These are phyloP conservation scores for Rickenella mellea DNA, from an alignment of 768 basidiomycete genomes.

Conservation along the genomic window DNA sequence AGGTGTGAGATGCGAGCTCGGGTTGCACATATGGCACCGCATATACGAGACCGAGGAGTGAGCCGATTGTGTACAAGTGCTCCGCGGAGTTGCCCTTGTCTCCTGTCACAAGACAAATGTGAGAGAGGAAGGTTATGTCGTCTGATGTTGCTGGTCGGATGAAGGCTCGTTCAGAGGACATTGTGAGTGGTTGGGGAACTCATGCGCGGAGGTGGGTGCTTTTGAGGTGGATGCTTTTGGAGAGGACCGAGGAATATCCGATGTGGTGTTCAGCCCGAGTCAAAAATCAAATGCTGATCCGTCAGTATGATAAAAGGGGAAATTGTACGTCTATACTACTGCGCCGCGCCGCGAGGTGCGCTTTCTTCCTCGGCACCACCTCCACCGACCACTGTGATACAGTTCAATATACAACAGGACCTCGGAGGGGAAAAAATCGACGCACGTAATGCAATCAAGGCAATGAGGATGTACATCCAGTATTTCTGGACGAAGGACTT, in stretches of 20 bases:
- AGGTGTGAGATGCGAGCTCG: conserved; percentile 48
- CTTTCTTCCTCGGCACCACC: conserved; percentile 1
- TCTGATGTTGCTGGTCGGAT: conserved; percentile 48
- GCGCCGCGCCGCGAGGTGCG: conserved; percentile 2
- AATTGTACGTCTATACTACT: too few relatives aligned
- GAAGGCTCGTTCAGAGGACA: conserved; percentile 16
- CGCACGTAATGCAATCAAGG: conserved; percentile 51
- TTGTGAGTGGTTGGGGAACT: neutral
- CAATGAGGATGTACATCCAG: conserved; percentile 72
- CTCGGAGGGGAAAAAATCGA: too few relatives aligned
- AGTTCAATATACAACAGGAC: too few relatives aligned
- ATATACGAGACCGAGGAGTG: conserved; percentile 64
- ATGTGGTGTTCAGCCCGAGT: too few relatives aligned
- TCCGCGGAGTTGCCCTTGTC: conserved; percentile 63
- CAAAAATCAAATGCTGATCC: too few relatives aligned
- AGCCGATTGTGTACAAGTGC: conserved; percentile 45
- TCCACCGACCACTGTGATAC: neutral
- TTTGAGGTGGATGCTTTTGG: too few relatives aligned
- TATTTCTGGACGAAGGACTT: conserved; percentile 83
- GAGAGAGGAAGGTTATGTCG: conserved; percentile 51
- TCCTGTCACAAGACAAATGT: conserved; percentile 67
- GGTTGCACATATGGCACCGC: conserved; percentile 69
- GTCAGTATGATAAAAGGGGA: too few relatives aligned
- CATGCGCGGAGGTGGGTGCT: too few relatives aligned
- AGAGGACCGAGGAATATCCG: too few relatives aligned